Base-by-base conservation (phyloP, 768 basidiomycete species). In the Tephrocybe sp. region DNA sequence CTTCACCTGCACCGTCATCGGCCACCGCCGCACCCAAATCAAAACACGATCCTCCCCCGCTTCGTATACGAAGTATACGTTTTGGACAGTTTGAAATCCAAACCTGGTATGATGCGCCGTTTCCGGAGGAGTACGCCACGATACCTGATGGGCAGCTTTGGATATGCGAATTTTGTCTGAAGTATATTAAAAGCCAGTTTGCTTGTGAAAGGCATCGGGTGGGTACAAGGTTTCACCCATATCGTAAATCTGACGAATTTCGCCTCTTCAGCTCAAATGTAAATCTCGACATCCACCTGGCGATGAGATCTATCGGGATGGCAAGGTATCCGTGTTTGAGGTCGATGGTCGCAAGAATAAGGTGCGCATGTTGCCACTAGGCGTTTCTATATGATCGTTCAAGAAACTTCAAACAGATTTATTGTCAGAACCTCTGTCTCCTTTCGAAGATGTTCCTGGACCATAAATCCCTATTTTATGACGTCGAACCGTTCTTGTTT, bases 41-140 rank as follows among this genome's bases (percentile, higher is more conserved):
- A 39, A 66, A 64, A 54, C 54, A 62, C 45, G 66, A 68, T 33
- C 67, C 68, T 30, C 63, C 68, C 32, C 69, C 68, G 23, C 78
- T 87, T 39, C 84, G 86, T 56, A 97, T 96, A 75, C 87, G 84
- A 49, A 83, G 80, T 49, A 93, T 98, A 55, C 84, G 93, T 23
- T 95, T 98, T 60, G 95, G 95, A 22, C 77, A 82, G 49, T 95
- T 77, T 64, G 94, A 98, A 62, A 92, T 98, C 63, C 85, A 92
- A 65, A 98, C 97, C 3, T 99, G 97, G 97, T 98, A 92, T 67
- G 93, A 97, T 64, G 97, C 97, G 19, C 97, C 97, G 5, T 98
- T 98, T 65, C 96, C 97, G 0, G 96, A 98, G 65, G 97, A 99
- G 67, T 98, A 97, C 67, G 84, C 92, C 36, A 82, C 83, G 49